Evolutionary conservation across 352 stramenopile species (phyloP).

Genomic region (Pythium coloratum): DNA sequence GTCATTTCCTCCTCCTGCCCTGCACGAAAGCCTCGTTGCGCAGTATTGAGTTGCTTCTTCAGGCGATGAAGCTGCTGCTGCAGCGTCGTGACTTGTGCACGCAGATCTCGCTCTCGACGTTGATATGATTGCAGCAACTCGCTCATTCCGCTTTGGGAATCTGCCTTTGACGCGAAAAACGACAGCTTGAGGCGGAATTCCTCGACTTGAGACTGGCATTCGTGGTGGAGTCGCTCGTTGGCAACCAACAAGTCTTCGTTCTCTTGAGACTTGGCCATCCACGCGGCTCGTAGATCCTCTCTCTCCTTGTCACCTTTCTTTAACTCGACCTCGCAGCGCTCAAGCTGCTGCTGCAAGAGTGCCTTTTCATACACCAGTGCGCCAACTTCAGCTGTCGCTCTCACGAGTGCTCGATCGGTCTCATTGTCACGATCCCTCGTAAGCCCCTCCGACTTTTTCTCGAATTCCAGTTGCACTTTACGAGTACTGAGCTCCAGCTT

Average conservation of each 20-base stretch:
- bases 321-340: constrained; percentile 22
- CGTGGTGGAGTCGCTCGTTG: constrained; percentile 39
- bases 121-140: constrained; percentile 49
- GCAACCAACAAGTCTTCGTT: constrained; percentile 47
- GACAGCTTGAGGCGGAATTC: constrained; percentile 44
- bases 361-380: constrained; percentile 12
- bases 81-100: constrained; percentile 29
- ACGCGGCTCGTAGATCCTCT: constrained; percentile 19
- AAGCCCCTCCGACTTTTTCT: constrained; percentile 32
- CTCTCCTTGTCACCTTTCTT: constrained; percentile 31
- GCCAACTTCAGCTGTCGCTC: constrained; percentile 18
- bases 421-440: constrained; percentile 22
- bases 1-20: constrained; percentile 10
- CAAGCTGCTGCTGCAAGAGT: constrained; percentile 14
- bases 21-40: not conserved
- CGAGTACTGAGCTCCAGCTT: constrained; percentile 32
- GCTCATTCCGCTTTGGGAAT: constrained; percentile 14
- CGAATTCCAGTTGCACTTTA: constrained; percentile 37
- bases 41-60: constrained; percentile 32
- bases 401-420: constrained; percentile 29
- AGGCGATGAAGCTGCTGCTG: constrained; percentile 25
- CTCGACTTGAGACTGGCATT: constrained; percentile 49
- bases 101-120: constrained; percentile 38
- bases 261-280: constrained; percentile 43
- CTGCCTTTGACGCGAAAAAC: constrained; percentile 17